phyloP scores from a whole-genome alignment of 768 basidiomycete genomes.

The Harrya chromipes region DNA sequence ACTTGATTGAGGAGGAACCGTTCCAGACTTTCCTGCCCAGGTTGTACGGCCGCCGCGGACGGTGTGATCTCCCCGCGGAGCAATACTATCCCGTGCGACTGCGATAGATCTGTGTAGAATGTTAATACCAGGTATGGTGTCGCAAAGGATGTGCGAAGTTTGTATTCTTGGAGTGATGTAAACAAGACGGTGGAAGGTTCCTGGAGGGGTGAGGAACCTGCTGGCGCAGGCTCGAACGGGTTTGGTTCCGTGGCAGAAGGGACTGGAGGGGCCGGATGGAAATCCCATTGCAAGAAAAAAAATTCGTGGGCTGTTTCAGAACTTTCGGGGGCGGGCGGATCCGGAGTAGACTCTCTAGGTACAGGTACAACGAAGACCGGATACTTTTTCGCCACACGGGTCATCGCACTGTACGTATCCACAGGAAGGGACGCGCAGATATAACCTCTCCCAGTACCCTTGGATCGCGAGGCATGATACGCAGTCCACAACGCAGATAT shows the following conservation, averaged over 20 bases:
- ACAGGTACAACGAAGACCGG: slow-evolving; percentile 83
- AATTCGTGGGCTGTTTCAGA: slow-evolving; percentile 60
- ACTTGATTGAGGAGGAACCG: slow-evolving; percentile 66
- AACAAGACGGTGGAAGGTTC: slow-evolving; percentile 77
- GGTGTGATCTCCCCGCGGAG: slow-evolving; percentile 91
- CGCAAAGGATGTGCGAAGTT: slow-evolving; percentile 76
- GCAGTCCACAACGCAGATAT: slow-evolving; percentile 85
- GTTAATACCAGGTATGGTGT: slow-evolving; percentile 90
- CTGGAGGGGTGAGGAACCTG: slow-evolving; percentile 37
- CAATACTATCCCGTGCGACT: slow-evolving; percentile 78
- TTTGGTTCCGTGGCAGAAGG: slow-evolving; percentile 47
- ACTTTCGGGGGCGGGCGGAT: slow-evolving; percentile 31
- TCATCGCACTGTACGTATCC: slow-evolving; percentile 70
- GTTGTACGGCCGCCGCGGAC: slow-evolving; percentile 36
- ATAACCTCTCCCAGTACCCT: slow-evolving; percentile 78
- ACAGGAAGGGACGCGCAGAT: slow-evolving; percentile 81
- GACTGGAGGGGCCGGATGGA: slow-evolving; percentile 66
- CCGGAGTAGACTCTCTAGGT: slow-evolving; percentile 43
- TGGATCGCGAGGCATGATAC: slow-evolving; percentile 80
- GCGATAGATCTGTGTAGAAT: slow-evolving; percentile 84
- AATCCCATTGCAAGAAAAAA: slow-evolving; percentile 87
- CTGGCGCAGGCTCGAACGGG: slow-evolving; percentile 39
- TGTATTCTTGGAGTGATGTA: slow-evolving; percentile 93
- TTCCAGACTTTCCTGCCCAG: slow-evolving; percentile 25
- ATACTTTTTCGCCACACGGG: slow-evolving; percentile 57